Base-by-base conservation (phyloP, 1,139 yeast species). In the Kodamaea arcana region DNA sequence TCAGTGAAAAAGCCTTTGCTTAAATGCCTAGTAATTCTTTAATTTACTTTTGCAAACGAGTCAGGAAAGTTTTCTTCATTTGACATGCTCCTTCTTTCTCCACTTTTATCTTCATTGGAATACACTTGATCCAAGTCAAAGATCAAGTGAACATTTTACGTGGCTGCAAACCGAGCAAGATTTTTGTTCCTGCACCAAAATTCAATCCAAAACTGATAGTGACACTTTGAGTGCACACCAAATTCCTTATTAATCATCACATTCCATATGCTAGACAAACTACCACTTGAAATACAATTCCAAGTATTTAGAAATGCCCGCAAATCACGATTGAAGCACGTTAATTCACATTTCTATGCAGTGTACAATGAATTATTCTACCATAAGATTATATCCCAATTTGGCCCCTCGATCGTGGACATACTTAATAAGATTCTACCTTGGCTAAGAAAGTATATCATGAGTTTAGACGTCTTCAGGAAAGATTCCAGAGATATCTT, bases 201-300 rank as follows among this genome's bases (percentile, higher is more conserved):
- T n/a, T n/a, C n/a, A n/a, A n/a, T n/a, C n/a, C n/a, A n/a, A n/a
- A n/a, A n/a, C n/a, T n/a, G n/a, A n/a, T n/a, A n/a, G n/a, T n/a
- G n/a, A n/a, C n/a, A n/a, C 22, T 18, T 18, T 9, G 9, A 18
- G 9, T 7, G 9, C 22, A 18, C 22, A 18, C 9, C 22, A 18
- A 18, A 18, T 18, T 18, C 22, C 9, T 18, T 6, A 9, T 18
- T 18, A 18, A 7, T 18, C 22, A 18, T 7, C 22, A 24, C 15
- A 24, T 12, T 13, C 12, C 7, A 24, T 7, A 26, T 27, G 30
- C n/a, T 27, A 11, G 30, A 27, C 8, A n/a, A 16, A 17, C 30
- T 78, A 26, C 84, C 84, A 2, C 43, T 65, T 11, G 85, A 79
- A 48, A 64, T 79, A 15, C 69, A 73, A 34, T 60, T 67, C 18